Conservation (phyloP, 805 yeast genomes). For the Kodamaea leandrae region DNA sequence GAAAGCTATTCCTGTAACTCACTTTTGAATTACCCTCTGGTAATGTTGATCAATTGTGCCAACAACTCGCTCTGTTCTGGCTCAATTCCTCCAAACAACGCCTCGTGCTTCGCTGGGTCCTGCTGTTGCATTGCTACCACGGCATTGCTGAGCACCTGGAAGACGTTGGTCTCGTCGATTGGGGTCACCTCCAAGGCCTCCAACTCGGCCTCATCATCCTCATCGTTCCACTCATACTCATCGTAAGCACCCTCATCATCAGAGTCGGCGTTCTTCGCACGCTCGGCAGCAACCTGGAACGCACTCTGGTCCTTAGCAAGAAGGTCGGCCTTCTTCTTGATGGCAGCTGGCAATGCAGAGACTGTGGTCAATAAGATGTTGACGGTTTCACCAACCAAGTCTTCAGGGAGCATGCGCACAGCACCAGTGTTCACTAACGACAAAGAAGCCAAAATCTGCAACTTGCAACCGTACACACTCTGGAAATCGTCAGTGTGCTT, state of each 20-base stretch:
- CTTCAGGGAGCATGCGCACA: slow-evolving; percentile 29
- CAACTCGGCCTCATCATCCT: slow-evolving; percentile 68
- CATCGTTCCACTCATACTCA: slow-evolving; percentile 31
- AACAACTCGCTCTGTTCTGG: slow-evolving; percentile 34
- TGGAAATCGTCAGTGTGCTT: slow-evolving; percentile 44
- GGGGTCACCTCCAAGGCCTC: slow-evolving; percentile 84
- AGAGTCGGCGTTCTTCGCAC: slow-evolving; percentile 22
- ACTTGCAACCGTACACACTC: slow-evolving; percentile 55
- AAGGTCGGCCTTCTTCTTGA: slow-evolving; percentile 45
- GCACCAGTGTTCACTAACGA: slow-evolving; percentile 35
- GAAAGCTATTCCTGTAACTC: too few species aligned
- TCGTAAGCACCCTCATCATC: slow-evolving; percentile 29
- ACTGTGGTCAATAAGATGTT: slow-evolving; percentile 41
- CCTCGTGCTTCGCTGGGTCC: slow-evolving; percentile 49
- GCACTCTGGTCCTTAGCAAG: slow-evolving; percentile 37
- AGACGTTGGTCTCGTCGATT: slow-evolving; percentile 73
- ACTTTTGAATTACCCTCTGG: too few species aligned
- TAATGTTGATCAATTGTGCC: slow-evolving; percentile 26
- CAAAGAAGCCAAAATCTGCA: slow-evolving; percentile 48
- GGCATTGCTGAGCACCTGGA: slow-evolving; percentile 58
- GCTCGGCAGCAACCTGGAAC: slow-evolving; percentile 25
- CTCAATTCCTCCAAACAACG: slow-evolving; percentile 41
- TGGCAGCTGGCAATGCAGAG: slow-evolving; percentile 48
- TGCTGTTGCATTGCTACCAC: slow-evolving; percentile 47
- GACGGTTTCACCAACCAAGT: slow-evolving; percentile 36